Conservation (phyloP, 768 basidiomycete species). For the Sutorius australiensis region DNA sequence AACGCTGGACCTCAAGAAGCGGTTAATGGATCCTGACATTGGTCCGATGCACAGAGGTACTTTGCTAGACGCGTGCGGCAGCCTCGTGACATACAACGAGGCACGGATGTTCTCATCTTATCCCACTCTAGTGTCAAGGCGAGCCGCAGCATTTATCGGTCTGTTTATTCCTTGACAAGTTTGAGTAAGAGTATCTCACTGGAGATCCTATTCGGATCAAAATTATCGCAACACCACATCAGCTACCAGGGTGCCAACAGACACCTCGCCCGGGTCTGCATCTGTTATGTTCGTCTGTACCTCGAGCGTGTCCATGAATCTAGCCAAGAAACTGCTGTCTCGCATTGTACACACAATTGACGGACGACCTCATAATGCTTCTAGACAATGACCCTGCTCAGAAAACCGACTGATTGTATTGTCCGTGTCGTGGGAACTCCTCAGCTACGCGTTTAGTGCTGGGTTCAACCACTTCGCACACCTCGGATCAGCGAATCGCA, state of each 20-base stretch:
- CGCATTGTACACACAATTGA: not conserved
- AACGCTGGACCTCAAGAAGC: conserved; percentile 5
- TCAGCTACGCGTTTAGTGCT: conserved; percentile 1
- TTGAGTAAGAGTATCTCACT: conserved; percentile 13
- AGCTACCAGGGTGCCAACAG: conserved; percentile 1
- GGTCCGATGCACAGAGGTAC: conserved; percentile 3
- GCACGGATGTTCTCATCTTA: conserved; percentile 6
- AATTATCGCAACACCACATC: conserved; percentile 6
- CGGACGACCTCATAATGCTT: not conserved
- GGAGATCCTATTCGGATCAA: not conserved
- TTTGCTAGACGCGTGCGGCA: conserved; percentile 14
- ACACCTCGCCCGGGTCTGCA: conserved; percentile 3
- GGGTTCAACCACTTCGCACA: conserved; percentile 6
- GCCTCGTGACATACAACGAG: conserved; percentile 14
- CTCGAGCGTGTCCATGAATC: not conserved
- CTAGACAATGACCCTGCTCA: not conserved
- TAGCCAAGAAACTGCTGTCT: not conserved
- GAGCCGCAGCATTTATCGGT: not conserved
- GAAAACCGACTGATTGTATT: not conserved
- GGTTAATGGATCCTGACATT: conserved; percentile 1
- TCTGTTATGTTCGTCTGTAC: conserved; percentile 2
- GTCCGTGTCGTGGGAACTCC: not conserved
- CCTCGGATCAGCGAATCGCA: not conserved
- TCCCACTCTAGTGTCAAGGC: conserved; percentile 27
- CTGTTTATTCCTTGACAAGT: not conserved